Percentiles rank a stretch among this genome's conserved stretches.
Conservation (phyloP, 208 protist genomes). For the Trichomonas tenax region DNA sequence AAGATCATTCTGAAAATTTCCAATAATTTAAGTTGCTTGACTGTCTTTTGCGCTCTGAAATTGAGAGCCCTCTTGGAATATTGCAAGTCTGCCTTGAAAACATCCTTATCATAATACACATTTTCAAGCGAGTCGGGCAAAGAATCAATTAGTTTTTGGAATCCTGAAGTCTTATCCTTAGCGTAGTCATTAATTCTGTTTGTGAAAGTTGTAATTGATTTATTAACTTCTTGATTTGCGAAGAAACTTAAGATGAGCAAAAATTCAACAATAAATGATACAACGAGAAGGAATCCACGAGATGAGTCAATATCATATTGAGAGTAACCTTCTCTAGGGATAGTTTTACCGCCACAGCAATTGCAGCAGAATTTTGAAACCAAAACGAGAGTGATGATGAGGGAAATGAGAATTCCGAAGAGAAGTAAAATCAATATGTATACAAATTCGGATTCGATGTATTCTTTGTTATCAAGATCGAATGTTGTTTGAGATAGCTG, state of each 20-base stretch:
- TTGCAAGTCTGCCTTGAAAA: not conserved
- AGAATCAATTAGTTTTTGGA: not conserved
- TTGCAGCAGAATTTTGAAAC: slow-evolving; percentile 17
- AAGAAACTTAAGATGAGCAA: slow-evolving; percentile 18
- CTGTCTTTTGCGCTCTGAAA: not conserved
- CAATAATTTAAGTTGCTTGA: not conserved
- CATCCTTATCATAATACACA: not conserved
- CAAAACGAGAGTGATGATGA: slow-evolving; percentile 14
- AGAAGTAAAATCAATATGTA: not conserved
- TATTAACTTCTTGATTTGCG: not conserved
- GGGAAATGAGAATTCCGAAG: not conserved
- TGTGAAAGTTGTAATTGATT: not conserved
- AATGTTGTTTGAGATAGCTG: not conserved
- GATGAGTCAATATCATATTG: not conserved
- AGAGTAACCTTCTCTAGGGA: slow-evolving; percentile 12
- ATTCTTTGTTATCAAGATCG: not conserved
- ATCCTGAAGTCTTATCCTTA: not conserved
- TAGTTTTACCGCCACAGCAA: slow-evolving; percentile 10
- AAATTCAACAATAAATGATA: not conserved
- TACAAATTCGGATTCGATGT: not conserved
- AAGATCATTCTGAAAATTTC: not conserved
- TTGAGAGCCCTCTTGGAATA: not conserved
- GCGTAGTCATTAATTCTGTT: not conserved
- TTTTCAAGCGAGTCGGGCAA: too few species aligned
- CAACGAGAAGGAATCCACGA: not conserved